Conservation (phyloP, 2,329 filamentous ascomycete species). For the Cryphonectria radicalis region DNA sequence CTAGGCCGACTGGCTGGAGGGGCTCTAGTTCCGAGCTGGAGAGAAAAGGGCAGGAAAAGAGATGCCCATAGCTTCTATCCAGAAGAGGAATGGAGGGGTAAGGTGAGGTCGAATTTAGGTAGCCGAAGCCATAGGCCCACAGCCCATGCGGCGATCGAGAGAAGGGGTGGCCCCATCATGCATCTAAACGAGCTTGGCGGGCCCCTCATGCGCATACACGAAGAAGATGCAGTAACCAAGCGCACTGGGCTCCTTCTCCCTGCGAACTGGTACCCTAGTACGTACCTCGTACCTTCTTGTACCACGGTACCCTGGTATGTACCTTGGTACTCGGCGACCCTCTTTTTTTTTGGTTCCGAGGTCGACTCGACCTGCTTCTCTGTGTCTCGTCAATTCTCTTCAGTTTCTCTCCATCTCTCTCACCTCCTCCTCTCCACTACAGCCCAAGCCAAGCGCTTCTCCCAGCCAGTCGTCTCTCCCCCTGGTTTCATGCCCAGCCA, state of each 20-base stretch:
- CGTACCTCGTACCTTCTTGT: background rate
- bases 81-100: conserved; percentile 9
- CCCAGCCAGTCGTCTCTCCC: background rate
- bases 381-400: background rate
- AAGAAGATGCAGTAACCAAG: background rate
- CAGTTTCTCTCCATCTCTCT: too few relatives aligned
- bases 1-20: background rate
- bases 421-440: background rate
- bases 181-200: conserved; percentile 7
- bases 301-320: background rate
- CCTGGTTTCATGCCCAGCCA: background rate
- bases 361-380: background rate
- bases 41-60: background rate
- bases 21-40: background rate
- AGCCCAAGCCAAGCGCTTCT: background rate
- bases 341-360: background rate
- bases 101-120: conserved; percentile 22
- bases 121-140: background rate
- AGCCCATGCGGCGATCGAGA: background rate
- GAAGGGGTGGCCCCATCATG: background rate
- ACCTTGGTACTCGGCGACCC: background rate
- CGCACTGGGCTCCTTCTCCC: background rate
- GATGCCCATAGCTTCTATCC: background rate
- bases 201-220: conserved; percentile 10
- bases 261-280: background rate